Conservation (phyloP, 768 basidiomycete genomes). For the Dendrothele bispora region DNA sequence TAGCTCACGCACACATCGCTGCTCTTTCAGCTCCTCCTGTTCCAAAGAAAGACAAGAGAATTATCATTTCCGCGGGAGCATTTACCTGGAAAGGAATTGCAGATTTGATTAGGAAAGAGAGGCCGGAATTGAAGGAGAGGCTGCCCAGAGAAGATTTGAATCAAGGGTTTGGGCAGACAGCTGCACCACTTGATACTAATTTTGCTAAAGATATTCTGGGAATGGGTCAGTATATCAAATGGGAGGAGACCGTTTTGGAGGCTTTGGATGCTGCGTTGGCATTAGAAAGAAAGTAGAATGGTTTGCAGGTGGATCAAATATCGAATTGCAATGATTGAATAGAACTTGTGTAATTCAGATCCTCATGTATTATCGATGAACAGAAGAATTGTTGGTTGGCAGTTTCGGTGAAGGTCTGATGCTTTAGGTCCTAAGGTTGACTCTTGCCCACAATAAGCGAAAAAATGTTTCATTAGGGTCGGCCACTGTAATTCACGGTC, state of each 20-base stretch:
- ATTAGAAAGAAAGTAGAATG: conserved; percentile 8
- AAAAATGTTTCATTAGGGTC: too few relatives aligned
- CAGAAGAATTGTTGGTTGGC: too few relatives aligned
- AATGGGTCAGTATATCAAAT: conserved; percentile 4
- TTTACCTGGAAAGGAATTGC: conserved; percentile 8
- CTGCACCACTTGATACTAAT: conserved; percentile 6
- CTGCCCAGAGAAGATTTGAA: conserved; percentile 2
- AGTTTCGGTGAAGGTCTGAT: too few relatives aligned
- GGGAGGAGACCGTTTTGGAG: conserved; percentile 7
- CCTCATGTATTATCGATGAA: too few relatives aligned
- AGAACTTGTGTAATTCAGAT: too few relatives aligned
- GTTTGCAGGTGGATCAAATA: too few relatives aligned
- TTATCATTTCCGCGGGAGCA: background rate
- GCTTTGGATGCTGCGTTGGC: conserved; percentile 3
- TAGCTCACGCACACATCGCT: conserved; percentile 11
- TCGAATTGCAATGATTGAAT: too few relatives aligned
- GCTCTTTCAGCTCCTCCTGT: conserved; percentile 10
- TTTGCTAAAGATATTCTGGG: conserved; percentile 6
- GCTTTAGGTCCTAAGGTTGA: too few relatives aligned
- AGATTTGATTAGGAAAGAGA: conserved; percentile 2
- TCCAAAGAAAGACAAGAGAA: conserved; percentile 4
- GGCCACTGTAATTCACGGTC: too few relatives aligned
- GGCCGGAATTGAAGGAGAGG: conserved; percentile 7
- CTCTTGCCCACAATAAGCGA: too few relatives aligned
- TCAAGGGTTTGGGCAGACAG: conserved; percentile 5